These are phyloP conservation scores for Haplographium delicatum DNA, from an alignment of 495 filamentous ascomycete species.

Conservation along the genomic window DNA sequence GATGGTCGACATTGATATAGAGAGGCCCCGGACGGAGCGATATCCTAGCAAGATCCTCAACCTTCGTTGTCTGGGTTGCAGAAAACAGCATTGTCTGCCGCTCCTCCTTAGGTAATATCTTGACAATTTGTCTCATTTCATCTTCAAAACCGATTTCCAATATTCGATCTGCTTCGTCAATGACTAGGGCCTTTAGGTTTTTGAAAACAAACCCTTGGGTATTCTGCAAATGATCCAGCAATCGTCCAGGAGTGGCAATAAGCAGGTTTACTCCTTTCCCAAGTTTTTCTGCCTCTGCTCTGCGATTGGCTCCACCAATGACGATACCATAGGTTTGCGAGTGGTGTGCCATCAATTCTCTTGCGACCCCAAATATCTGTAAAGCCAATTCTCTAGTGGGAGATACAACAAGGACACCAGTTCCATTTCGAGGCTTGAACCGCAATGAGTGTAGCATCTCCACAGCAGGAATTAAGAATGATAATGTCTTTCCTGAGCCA, in stretches of 20 bases:
- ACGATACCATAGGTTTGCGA: constrained; percentile 94
- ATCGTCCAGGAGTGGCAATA: constrained; percentile 86
- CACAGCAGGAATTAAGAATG: constrained; percentile 90
- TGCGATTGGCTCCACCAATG: constrained; percentile 89
- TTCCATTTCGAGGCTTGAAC: constrained; percentile 66
- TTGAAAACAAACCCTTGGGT: constrained; percentile 90
- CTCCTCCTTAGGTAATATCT: constrained; percentile 84
- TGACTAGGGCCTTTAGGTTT: constrained; percentile 82
- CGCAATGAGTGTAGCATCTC: constrained; percentile 89
- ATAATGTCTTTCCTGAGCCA: constrained; percentile 90
- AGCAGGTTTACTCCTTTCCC: constrained; percentile 90
- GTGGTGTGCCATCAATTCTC: constrained; percentile 82
- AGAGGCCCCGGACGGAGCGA: constrained; percentile 87
- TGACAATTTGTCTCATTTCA: constrained; percentile 95
- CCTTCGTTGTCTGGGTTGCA: constrained; percentile 96
- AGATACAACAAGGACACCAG: constrained; percentile 81
- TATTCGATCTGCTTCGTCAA: constrained; percentile 91
- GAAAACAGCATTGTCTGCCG: constrained; percentile 97
- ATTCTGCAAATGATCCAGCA: constrained; percentile 93
- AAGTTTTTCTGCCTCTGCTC: constrained; percentile 91
- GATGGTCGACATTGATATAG: constrained; percentile 89
- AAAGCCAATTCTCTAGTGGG: constrained; percentile 88
- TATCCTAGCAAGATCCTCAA: constrained; percentile 92
- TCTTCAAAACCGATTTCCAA: constrained; percentile 98
- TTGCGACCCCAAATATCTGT: constrained; percentile 92